Evolutionary conservation across 2,329 filamentous ascomycete species (phyloP), one percentile per base, ranked within the genome.

Genomic region (Hirsutella minnesotensis): DNA sequence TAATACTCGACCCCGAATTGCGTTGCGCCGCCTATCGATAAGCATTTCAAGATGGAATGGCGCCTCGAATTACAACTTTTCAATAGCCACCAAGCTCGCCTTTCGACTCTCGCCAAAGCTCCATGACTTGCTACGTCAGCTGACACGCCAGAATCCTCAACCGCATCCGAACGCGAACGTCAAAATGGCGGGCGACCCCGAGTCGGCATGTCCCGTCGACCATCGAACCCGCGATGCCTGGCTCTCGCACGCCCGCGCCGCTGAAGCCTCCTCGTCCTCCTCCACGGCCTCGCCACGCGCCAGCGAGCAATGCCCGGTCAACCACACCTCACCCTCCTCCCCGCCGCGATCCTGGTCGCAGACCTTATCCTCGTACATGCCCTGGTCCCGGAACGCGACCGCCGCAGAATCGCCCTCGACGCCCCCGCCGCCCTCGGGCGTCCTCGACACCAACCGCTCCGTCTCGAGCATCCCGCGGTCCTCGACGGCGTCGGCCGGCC

Each of bases 141-240:
- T n/a, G n/a, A n/a, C n/a, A n/a, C n/a, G n/a, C n/a, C n/a, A n/a
- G n/a, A n/a, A n/a, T n/a, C n/a, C n/a, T n/a, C n/a, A n/a, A n/a
- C n/a, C n/a, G n/a, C n/a, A n/a, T n/a, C n/a, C n/a, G n/a, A n/a
- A n/a, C 24, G 7, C 24, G 24, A 27, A 27, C 24, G 7, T 27
- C 24, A 27, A 12, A 7, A 63, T 61, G 59, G 48, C 55, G 33
- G 39, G 54, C 42, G 47, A 46, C 35, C 37, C 49, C 38, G 47
- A 54, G 18, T 49, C 53, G 49, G 71, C 70, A 45, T 96, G 92
- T 56, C 92, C 92, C 5, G 87, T 96, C 56, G 89, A 96, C 65
- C 84, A 89, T 66, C 85, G 86, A 56, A 83, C 87, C 41, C 83
- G 92, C 54, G 83, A 88, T 55, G 79, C 83, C 54, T 98, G 90